Evolutionary conservation across 768 basidiomycete species (phyloP), one percentile per base, ranked within the genome.

Genomic region (Cyclocybe cylindracea): DNA sequence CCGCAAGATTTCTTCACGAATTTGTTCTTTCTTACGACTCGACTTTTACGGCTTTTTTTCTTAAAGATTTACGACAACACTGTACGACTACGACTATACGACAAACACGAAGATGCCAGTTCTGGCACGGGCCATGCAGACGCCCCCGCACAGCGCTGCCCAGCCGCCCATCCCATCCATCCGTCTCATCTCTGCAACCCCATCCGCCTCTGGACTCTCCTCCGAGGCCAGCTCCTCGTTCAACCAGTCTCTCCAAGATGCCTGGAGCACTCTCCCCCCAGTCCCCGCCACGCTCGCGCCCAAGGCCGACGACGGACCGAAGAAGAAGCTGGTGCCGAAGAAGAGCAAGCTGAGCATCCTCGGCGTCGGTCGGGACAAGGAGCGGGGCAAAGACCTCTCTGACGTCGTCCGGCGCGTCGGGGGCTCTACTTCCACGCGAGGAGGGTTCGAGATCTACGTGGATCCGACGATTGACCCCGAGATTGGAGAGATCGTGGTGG

Each of bases 391-490:
- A 9, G 87, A 88, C 59, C 70, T 87, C 39, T 83, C 82, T 2
- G 87, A 88, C 52, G 82, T 82, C 36, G 73, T 78, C 6, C 69
- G 83, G 29, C 78, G 80, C 29, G 76, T 84, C 2, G 77, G 78
- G 11, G 52, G 53, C 4, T 54, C 58, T n/a, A 33, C 60, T 16
- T 54, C 65, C 10, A 70, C 70, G 2, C 66, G 68, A n/a, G 70
- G 78, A 5, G 82, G 82, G 1, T 85, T 88, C 59, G 88, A 91
- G 57, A 88, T 91, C 41, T 79, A 76, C 57, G 85, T 90, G 7
- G 89, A 90, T 55, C 82, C 84, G 1, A 69, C 76, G 0, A 70
- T 78, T 18, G 86, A 88, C 58, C 80, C 83, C 0, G 87, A 87
- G 16, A 71, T 85, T 34, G 85, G 79, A 5, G 87, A 89, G 56